Evolutionary conservation across 257 asterid species (phyloP), one percentile per base, ranked within the genome.

Genomic region (Henckelia pumila): DNA sequence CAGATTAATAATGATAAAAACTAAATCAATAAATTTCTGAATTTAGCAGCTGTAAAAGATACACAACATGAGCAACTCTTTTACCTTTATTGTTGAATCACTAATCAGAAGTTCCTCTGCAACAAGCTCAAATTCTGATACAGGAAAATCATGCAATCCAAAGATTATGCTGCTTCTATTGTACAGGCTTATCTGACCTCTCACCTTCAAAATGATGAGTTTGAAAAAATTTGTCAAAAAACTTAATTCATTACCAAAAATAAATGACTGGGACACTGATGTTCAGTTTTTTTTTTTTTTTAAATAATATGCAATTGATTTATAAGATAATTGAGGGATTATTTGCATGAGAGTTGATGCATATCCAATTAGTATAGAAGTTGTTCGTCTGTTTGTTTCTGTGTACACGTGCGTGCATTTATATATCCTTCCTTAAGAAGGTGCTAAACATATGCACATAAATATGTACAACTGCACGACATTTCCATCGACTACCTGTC

Each of bases 51-150:
- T 5, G 37, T 32, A 58, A 58, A 49, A 33, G 59, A 63, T 33
- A 64, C 63, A 55, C 49, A 50, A 19, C 17, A 59, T 14, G 56
- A 40, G 69, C 28, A 79, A 59, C 21, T 37, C 11, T 19, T 59
- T 19, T 80, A 92, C 98, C 98, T 92, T 88, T 74, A 92, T 92
- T 56, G 75, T 59, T 16, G 98, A 92, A 78, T 83, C 86, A 71
- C 98, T 92, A 88, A 92, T 92, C 72, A 92, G 86, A 68, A 92
- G 97, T 82, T 92, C 98, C 79, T 92, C 98, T 1, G 98, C 98
- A 59, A 89, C 93, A 67, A 92, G 91, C 86, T 92, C 98, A 79
- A 92, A 92, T 79, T 92, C 98, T 50, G 98, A 92, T 76, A 89
- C 88, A 53, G 97, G 98, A 80, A 23, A 84, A 22, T 82, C 78